phyloP scores from a whole-genome alignment of 108 stramenopile genomes.

The Fistulifera pelliculosa region DNA sequence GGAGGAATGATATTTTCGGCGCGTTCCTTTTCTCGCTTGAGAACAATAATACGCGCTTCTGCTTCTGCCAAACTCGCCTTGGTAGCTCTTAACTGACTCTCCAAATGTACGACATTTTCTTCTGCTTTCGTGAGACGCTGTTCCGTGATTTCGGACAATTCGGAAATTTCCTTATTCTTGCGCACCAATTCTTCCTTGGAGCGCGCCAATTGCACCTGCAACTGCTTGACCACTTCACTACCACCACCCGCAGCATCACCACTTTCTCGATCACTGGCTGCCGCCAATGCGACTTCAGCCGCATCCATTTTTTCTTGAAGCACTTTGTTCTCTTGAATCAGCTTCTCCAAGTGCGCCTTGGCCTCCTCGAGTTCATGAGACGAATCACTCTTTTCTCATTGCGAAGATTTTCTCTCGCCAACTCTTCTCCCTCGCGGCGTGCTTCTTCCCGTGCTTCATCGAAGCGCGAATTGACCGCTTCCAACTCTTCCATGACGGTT shows the following conservation, averaged over 20 bases:
- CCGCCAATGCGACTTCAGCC: conserved; percentile 40
- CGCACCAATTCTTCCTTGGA: conserved; percentile 47
- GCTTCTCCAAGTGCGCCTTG: conserved; percentile 30
- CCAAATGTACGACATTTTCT: conserved; percentile 37
- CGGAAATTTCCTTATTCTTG: conserved; percentile 52
- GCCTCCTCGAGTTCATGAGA: conserved; percentile 32
- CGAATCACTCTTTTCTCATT: conserved; percentile 33
- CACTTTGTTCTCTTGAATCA: conserved; percentile 37
- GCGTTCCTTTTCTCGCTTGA: conserved; percentile 27
- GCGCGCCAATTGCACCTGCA: conserved; percentile 53
- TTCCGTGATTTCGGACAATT: conserved; percentile 27
- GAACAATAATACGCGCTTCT: conserved; percentile 49
- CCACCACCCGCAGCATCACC: conserved; percentile 28
- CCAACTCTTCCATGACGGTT: conserved; percentile 54
- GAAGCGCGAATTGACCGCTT: conserved; percentile 60
- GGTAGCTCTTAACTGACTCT: conserved; percentile 41
- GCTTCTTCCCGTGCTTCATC: conserved; percentile 57
- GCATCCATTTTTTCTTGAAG: conserved; percentile 57
- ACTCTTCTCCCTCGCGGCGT: conserved; percentile 28
- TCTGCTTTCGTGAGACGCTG: conserved; percentile 34
- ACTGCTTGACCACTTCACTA: conserved; percentile 54
- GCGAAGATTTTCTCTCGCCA: conserved; percentile 17
- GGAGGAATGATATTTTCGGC: conserved; percentile 5
- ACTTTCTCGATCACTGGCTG: conserved; percentile 26
- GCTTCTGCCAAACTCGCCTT: conserved; percentile 60